A percentile compares a stretch with the other conserved stretches of the same genome.
These are phyloP conservation scores for Ailanthus altissimus DNA, from an alignment of 345 rosid species.

Conservation along the genomic window DNA sequence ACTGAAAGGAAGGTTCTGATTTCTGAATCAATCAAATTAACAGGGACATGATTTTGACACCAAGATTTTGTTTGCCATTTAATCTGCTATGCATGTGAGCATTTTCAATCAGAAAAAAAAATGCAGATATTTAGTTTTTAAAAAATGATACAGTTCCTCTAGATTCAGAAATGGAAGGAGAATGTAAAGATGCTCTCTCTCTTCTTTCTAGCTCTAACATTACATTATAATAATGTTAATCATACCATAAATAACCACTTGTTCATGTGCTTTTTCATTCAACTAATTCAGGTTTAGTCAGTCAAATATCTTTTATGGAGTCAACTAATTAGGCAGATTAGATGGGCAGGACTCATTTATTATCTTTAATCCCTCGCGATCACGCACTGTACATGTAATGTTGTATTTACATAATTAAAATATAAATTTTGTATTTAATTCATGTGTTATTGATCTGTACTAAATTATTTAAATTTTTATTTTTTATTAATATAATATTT, in stretches of 20 bases:
- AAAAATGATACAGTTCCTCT: neutral
- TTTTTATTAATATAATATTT: too few relatives aligned
- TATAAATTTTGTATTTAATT: too few relatives aligned
- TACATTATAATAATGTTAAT: neutral
- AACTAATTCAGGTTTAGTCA: neutral
- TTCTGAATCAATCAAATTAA: neutral
- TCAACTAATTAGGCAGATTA: neutral
- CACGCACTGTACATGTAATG: too few relatives aligned
- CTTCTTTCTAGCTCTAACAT: neutral
- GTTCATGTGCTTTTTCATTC: neutral
- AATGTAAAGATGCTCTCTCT: neutral
- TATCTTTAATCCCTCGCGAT: neutral
- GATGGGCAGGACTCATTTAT: neutral
- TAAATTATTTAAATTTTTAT: too few relatives aligned
- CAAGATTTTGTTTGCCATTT: neutral
- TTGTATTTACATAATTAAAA: too few relatives aligned
- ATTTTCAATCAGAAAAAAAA: neutral
- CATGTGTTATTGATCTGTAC: too few relatives aligned
- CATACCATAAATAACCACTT: neutral
- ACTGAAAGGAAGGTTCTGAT: neutral
- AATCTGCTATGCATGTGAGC: neutral
- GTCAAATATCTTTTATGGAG: neutral
- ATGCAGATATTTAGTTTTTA: fast-evolving
- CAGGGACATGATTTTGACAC: neutral
- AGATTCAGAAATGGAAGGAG: neutral